phyloP scores from a whole-genome alignment of 441 rosid genomes.

The Populus hybrid region DNA sequence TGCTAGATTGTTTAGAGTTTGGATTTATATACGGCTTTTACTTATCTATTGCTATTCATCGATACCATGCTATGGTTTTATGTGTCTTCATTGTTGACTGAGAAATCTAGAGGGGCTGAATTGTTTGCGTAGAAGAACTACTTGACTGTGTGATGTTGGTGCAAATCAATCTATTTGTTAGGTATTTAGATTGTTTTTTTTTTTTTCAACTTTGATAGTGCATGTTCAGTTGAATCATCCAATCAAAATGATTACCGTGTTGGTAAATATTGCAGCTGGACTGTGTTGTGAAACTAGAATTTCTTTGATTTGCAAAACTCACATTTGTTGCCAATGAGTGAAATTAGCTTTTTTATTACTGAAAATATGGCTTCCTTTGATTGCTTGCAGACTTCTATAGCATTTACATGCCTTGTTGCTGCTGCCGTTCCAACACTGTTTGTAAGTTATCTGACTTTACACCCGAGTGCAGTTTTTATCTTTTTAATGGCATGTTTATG shows the following conservation, averaged over 20 bases:
- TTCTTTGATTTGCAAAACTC: background rate
- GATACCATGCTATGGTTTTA: background rate
- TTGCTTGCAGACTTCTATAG: conserved; percentile 2
- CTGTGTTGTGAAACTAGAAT: background rate
- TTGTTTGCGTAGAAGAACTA: background rate
- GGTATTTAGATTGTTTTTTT: background rate
- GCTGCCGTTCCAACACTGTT: conserved; percentile 2
- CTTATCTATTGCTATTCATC: background rate
- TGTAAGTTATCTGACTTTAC: background rate
- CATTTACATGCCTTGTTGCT: background rate
- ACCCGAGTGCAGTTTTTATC: background rate
- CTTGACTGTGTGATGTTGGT: background rate
- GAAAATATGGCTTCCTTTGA: background rate
- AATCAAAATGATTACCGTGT: background rate
- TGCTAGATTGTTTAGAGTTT: background rate
- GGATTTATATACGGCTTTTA: background rate
- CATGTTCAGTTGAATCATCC: background rate
- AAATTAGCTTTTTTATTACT: background rate
- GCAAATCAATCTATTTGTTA: background rate
- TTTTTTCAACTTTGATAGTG: conserved; percentile 39
- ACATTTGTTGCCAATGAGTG: background rate
- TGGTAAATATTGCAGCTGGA: background rate
- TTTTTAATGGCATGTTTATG: background rate
- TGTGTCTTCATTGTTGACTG: background rate
- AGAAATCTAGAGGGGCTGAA: background rate